phyloP scores from a whole-genome alignment of 2,329 filamentous ascomycete species.

The Talaromyces pinophilus region DNA sequence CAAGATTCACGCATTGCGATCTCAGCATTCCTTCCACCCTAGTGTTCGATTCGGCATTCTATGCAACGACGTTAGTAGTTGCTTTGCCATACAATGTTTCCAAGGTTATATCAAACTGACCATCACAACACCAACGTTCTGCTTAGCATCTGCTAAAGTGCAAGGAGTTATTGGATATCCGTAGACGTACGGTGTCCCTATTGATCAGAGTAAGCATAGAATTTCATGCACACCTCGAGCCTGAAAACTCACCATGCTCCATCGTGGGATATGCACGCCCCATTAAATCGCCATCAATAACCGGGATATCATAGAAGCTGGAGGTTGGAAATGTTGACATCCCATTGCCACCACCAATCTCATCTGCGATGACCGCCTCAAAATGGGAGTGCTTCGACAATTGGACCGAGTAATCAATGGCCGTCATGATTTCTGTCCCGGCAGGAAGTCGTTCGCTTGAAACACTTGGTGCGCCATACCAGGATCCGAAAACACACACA shows the following conservation, averaged over 20 bases:
- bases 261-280: conserved; percentile 31
- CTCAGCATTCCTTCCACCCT: conserved; percentile 32
- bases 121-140: conserved; percentile 39
- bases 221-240: no score
- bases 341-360: conserved; percentile 45
- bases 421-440: conserved; percentile 30
- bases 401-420: conserved; percentile 38
- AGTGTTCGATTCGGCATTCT: conserved; percentile 30
- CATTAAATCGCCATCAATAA: conserved; percentile 53
- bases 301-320: conserved; percentile 36
- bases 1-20: conserved; percentile 32
- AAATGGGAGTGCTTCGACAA: conserved; percentile 37
- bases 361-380: conserved; percentile 37
- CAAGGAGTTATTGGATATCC: conserved; percentile 44
- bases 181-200: conserved; percentile 48
- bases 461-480: conserved; percentile 44
- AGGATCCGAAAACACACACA: conserved; percentile 45
- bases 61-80: conserved; percentile 4
- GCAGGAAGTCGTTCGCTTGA: conserved; percentile 32
- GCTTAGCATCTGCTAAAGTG: conserved; percentile 44
- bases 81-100: background rate
- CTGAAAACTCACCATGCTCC: conserved; percentile 17
- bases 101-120: conserved; percentile 2
- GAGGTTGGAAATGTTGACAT: conserved; percentile 33
- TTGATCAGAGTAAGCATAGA: background rate